A percentile compares a stretch with the other conserved stretches of the same genome.
These are phyloP conservation scores for Arthrinium phaeospermum DNA, from an alignment of 2,329 filamentous ascomycete species.

Conservation along the genomic window DNA sequence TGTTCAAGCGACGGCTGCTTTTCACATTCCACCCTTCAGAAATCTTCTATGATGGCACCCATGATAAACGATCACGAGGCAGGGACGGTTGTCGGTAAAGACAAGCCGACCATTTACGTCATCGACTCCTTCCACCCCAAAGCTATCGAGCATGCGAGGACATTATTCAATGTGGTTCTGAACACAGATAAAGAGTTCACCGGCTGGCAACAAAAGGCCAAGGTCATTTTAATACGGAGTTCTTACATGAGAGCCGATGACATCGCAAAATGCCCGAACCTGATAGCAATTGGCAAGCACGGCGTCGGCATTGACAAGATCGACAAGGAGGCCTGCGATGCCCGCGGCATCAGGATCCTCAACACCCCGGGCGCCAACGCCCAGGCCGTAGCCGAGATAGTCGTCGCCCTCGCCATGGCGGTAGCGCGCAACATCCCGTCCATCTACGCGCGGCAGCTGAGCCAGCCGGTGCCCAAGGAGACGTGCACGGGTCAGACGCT, in stretches of 20 bases:
- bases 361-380: conserved; percentile 51
- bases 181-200: conserved; percentile 40
- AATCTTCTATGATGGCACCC: not conserved
- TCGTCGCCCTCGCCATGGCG: conserved; percentile 47
- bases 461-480: conserved; percentile 43
- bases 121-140: conserved; percentile 46
- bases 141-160: conserved; percentile 42
- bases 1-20: not conserved
- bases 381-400: conserved; percentile 48
- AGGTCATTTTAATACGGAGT: conserved; percentile 45
- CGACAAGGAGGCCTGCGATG: conserved; percentile 55
- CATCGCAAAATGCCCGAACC: conserved; percentile 40
- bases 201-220: conserved; percentile 48
- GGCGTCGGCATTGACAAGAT: conserved; percentile 73
- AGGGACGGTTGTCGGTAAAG: not conserved
- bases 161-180: conserved; percentile 46
- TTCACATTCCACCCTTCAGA: not conserved
- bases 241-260: conserved; percentile 46
- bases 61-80: not conserved
- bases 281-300: conserved; percentile 37
- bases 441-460: conserved; percentile 36
- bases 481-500: conserved; percentile 64
- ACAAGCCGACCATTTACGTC: conserved; percentile 46
- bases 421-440: conserved; percentile 50
- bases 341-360: conserved; percentile 47